These are phyloP conservation scores for Diaporthe sp. DNA, from an alignment of 2,329 filamentous ascomycete species.

Conservation along the genomic window DNA sequence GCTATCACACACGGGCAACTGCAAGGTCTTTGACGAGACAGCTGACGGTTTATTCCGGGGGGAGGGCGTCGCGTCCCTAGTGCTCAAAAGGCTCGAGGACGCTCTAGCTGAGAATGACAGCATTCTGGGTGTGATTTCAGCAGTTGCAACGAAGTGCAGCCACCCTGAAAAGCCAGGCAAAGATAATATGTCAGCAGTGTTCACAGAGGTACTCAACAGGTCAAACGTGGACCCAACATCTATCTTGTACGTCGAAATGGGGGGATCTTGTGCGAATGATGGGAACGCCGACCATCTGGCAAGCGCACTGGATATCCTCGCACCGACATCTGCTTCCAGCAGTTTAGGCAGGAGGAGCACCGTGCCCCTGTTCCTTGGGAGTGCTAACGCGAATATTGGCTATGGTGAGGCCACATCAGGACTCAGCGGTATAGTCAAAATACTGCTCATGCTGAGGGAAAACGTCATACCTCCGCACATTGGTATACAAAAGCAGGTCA, in stretches of 20 bases:
- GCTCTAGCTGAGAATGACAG: slow-evolving; percentile 61
- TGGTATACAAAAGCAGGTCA: slow-evolving; percentile 40
- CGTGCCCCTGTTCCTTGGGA: slow-evolving; percentile 69
- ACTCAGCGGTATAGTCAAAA: slow-evolving; percentile 40
- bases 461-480: slow-evolving; percentile 39
- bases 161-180: slow-evolving; percentile 70
- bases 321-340: slow-evolving; percentile 51
- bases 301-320: slow-evolving; percentile 72
- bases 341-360: slow-evolving; percentile 51
- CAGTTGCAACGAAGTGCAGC: slow-evolving; percentile 72
- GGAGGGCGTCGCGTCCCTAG: slow-evolving; percentile 58
- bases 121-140: slow-evolving; percentile 47
- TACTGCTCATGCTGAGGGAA: slow-evolving; percentile 40
- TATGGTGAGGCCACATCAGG: slow-evolving; percentile 41
- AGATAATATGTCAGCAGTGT: slow-evolving; percentile 85
- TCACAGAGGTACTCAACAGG: slow-evolving; percentile 76
- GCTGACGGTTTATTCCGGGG: slow-evolving; percentile 64
- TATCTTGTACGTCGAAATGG: slow-evolving; percentile 88
- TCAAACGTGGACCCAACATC: slow-evolving; percentile 81
- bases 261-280: slow-evolving; percentile 80
- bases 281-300: slow-evolving; percentile 86
- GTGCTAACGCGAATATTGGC: slow-evolving; percentile 59
- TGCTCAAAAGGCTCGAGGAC: slow-evolving; percentile 61
- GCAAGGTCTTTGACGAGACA: slow-evolving; percentile 48
- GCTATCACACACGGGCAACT: slow-evolving; percentile 58